Percentiles rank a stretch among this genome's conserved stretches.
Conservation (phyloP, 108 stramenopile genomes). For the Aurantiochytrium sp. region DNA sequence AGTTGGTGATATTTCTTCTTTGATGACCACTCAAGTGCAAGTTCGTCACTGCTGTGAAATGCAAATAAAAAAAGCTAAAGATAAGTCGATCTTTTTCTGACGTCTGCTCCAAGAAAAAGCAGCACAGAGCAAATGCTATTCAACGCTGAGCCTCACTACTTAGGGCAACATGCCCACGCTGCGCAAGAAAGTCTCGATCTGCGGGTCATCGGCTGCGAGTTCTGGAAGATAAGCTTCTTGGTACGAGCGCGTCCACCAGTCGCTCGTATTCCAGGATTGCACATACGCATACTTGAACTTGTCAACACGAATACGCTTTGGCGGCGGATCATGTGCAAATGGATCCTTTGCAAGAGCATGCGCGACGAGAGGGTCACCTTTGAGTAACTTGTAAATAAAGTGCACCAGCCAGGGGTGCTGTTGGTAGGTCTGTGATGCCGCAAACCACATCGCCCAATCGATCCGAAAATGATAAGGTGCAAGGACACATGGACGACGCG, state of each 20-base stretch:
- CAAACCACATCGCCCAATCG: slow-evolving; percentile 71
- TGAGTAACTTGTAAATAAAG: not conserved
- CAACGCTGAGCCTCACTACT: not conserved
- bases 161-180: not conserved
- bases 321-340: not conserved
- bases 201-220: not conserved
- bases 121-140: too few relatives aligned
- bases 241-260: not conserved
- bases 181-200: not conserved
- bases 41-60: too few relatives aligned
- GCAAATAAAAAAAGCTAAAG: too few relatives aligned
- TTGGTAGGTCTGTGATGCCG: slow-evolving; percentile 49
- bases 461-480: slow-evolving; percentile 70
- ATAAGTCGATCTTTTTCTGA: too few relatives aligned
- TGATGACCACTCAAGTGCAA: too few relatives aligned
- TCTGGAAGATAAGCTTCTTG: not conserved
- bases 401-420: not conserved
- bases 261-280: not conserved
- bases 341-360: not conserved
- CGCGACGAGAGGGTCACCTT: not conserved
- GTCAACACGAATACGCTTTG: not conserved
- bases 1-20: too few relatives aligned
- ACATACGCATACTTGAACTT: not conserved
- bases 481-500: slow-evolving; percentile 61
- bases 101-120: too few relatives aligned